Percentiles rank a stretch among this genome's conserved stretches.
Evolutionary conservation across 768 basidiomycete genomes (phyloP).

Genomic region (Leucosporidium yakuticum): DNA sequence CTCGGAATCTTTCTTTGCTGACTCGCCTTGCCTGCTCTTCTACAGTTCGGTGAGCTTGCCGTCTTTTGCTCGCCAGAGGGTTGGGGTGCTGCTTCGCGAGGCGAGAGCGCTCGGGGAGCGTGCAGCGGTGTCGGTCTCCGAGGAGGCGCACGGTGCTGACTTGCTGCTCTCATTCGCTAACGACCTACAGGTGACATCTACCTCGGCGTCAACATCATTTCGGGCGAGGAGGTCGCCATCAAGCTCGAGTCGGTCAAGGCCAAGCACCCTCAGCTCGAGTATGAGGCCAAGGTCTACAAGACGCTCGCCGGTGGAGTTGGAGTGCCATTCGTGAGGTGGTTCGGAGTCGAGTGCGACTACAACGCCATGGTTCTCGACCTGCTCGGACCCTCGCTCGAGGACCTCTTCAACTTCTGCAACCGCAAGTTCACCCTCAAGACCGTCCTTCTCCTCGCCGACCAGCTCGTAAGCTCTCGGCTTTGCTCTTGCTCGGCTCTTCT

Average conservation of each 20-base stretch:
- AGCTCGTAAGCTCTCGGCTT: conserved; percentile 60
- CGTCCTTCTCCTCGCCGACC: conserved; percentile 85
- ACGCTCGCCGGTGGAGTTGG: conserved; percentile 98
- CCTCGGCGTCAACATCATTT: conserved; percentile 99
- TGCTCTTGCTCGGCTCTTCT: neutral
- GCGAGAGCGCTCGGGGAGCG: no score
- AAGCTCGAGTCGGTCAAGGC: conserved; percentile 99
- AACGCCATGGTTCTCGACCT: conserved; percentile 99
- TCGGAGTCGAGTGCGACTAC: conserved; percentile 81
- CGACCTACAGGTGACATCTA: conserved; percentile 79
- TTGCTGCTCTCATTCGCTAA: neutral
- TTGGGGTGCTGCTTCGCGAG: no score
- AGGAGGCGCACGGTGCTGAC: no score
- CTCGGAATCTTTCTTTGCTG: no score
- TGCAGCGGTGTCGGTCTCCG: no score
- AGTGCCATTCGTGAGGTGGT: conserved; percentile 90
- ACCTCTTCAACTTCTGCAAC: conserved; percentile 56
- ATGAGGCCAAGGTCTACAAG: conserved; percentile 75
- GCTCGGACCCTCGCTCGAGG: conserved; percentile 62
- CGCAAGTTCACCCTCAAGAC: conserved; percentile 91
- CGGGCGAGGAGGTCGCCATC: conserved; percentile 98
- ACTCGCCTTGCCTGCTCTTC: no score
- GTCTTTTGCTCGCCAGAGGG: no score
- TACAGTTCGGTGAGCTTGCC: neutral
- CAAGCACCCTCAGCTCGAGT: conserved; percentile 99